A percentile compares a stretch with the other conserved stretches of the same genome.
phyloP scores from a whole-genome alignment of 805 yeast genomes.

The Saturnispora zaruensis region DNA sequence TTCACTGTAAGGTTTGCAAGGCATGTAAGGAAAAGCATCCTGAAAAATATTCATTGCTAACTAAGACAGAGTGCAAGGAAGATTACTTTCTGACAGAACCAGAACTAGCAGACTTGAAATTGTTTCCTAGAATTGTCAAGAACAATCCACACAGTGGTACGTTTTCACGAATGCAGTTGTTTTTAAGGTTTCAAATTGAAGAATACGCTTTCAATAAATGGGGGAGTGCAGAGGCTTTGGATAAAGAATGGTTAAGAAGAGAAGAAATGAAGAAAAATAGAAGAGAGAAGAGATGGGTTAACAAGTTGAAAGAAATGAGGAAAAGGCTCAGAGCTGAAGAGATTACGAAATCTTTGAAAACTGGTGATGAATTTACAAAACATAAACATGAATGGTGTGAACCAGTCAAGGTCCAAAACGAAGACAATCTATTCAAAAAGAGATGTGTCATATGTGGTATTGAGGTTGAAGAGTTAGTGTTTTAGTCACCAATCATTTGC shows the following conservation, averaged over 20 bases:
- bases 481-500: slow-evolving; percentile 20
- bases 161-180: slow-evolving; percentile 88
- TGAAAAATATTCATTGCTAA: slow-evolving; percentile 81
- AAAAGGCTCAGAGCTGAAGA: slow-evolving; percentile 89
- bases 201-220: slow-evolving; percentile 87
- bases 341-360: slow-evolving; percentile 59
- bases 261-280: slow-evolving; percentile 64
- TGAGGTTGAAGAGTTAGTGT: slow-evolving; percentile 66
- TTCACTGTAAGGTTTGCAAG: slow-evolving; percentile 69
- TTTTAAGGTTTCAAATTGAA: slow-evolving; percentile 85
- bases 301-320: slow-evolving; percentile 79
- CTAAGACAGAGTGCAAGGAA: slow-evolving; percentile 91
- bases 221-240: slow-evolving; percentile 85
- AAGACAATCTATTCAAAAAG: slow-evolving; percentile 36
- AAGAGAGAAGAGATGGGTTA: slow-evolving; percentile 69
- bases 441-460: slow-evolving; percentile 77
- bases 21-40: slow-evolving; percentile 65
- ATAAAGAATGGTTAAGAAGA: slow-evolving; percentile 84
- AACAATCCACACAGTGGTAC: slow-evolving; percentile 91
- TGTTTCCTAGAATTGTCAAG: slow-evolving; percentile 73
- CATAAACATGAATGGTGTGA: slow-evolving; percentile 75
- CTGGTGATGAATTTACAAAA: slow-evolving; percentile 38
- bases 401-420: slow-evolving; percentile 29
- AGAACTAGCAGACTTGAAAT: slow-evolving; percentile 61
- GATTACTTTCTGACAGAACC: slow-evolving; percentile 93